phyloP scores from a whole-genome alignment of 352 stramenopile genomes.

The Phytophthora rubi region DNA sequence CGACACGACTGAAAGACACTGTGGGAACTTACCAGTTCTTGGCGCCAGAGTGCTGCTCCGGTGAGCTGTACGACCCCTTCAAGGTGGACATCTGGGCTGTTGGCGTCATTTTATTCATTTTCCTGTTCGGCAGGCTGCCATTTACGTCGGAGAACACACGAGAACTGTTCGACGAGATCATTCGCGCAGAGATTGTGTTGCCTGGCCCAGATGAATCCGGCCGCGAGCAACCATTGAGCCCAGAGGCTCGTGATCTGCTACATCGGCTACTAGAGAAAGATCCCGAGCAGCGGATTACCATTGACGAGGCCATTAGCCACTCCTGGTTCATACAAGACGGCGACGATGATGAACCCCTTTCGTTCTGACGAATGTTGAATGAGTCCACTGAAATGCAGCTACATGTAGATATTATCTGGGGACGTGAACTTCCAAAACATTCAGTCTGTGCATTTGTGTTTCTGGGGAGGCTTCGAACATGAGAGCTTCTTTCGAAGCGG shows the following conservation, averaged over 20 bases:
- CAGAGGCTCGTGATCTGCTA: conserved; percentile 57
- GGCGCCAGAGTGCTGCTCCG: conserved; percentile 87
- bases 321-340: conserved; percentile 58
- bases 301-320: conserved; percentile 59
- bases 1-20: conserved; percentile 70
- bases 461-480: not conserved
- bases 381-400: not conserved
- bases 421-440: conserved; percentile 1
- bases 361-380: conserved; percentile 50
- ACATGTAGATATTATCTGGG: not conserved
- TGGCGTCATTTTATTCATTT: conserved; percentile 87
- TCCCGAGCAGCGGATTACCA: conserved; percentile 54
- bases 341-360: conserved; percentile 66
- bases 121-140: conserved; percentile 82
- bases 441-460: not conserved
- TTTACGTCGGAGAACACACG: conserved; percentile 77
- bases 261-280: conserved; percentile 58
- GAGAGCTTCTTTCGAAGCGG: no score
- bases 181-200: conserved; percentile 46
- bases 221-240: conserved; percentile 27
- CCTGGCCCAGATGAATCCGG: conserved; percentile 23
- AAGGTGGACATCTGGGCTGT: conserved; percentile 88
- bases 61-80: conserved; percentile 85
- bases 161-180: conserved; percentile 86
- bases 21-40: conserved; percentile 92